These are phyloP conservation scores for Colletotrichum sojae DNA, from an alignment of 2,329 filamentous ascomycete genomes.

Conservation along the genomic window DNA sequence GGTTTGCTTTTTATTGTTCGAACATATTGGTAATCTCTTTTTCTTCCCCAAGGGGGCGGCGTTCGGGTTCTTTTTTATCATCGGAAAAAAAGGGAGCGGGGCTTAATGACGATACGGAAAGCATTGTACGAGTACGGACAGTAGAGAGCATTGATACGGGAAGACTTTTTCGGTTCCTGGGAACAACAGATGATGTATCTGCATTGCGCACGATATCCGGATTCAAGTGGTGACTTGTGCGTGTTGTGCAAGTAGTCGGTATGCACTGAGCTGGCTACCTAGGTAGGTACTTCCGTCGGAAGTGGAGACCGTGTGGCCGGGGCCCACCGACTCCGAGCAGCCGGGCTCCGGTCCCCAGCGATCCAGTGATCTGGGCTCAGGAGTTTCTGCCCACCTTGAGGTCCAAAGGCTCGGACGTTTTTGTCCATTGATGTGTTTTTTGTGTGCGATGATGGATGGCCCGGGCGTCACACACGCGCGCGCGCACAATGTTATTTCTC, in stretches of 20 bases:
- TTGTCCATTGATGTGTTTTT: slow-evolving; percentile 1
- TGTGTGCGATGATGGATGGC: neutral
- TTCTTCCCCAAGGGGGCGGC: slow-evolving; percentile 7
- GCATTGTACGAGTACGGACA: slow-evolving; percentile 37
- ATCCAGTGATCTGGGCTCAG: neutral
- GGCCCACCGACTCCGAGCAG: slow-evolving; percentile 12
- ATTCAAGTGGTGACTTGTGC: slow-evolving; percentile 2
- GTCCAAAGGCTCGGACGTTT: neutral
- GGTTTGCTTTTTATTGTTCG: slow-evolving; percentile 2
- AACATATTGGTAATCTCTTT: slow-evolving; percentile 25
- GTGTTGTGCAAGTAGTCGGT: neutral
- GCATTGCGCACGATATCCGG: too few species aligned
- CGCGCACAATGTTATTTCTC: neutral
- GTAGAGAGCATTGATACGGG: slow-evolving; percentile 36
- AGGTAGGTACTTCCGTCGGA: neutral
- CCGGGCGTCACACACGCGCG: slow-evolving; percentile 17
- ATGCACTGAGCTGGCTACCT: neutral
- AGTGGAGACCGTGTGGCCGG: slow-evolving; percentile 4
- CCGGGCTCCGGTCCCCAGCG: neutral
- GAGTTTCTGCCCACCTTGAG: neutral
- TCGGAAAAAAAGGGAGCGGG: slow-evolving; percentile 19
- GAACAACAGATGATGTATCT: slow-evolving; percentile 35
- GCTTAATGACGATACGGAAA: slow-evolving; percentile 40
- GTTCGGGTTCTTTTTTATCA: slow-evolving; percentile 19
- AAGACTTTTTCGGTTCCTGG: slow-evolving; percentile 10